Evolutionary conservation across 176 grass and related monocot species (phyloP), one percentile per base, ranked within the genome.

Genomic region (Melocanna baccifera): DNA sequence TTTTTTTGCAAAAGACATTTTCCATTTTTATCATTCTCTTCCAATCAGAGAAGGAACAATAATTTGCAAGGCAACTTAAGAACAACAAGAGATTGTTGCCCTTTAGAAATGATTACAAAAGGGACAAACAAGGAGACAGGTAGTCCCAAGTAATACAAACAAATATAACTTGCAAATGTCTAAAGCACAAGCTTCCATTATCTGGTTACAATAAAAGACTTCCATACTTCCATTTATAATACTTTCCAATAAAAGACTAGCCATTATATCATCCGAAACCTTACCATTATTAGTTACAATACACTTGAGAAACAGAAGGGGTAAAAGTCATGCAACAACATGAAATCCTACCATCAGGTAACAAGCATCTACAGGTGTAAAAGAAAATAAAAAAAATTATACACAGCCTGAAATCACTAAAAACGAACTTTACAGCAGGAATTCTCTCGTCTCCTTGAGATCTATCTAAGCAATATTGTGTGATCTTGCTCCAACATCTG

Each of bases 401-500:
- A 83, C 53, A 72, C 12, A 23, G 7, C 74, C 29, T 71, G 22
- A 59, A 81, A 79, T 72, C 40, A 14, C 46, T 91, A 86, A 77
- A 42, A 67, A 67, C 71, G 28, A 88, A 88, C 86, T 91, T 76
- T 90, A 86, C 86, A 91, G 11, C 55, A 81, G 52, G 40, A 75
- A 42, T 74, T 72, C 71, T 77, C 48, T 87, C 62, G 61, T 68
- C 68, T 48, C 68, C 65, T 37, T 69, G 50, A 37, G 52, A 63
- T 50, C 84, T 84, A 81, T 84, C 34, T 86, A 87, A 67, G 30
- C 29, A 71, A 90, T 63, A 63, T 36, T 71, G 19, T 85, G 56
- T 73, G 56, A 52, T 68, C 87, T 80, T 81, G 51, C 59, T 46
- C 70, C 80, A 79, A 84, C 64, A 81, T 85, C 56, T 69, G 65